Evolutionary conservation across 768 basidiomycete genomes (phyloP), one percentile per base, ranked within the genome.

Genomic region (Russula olivacea): DNA sequence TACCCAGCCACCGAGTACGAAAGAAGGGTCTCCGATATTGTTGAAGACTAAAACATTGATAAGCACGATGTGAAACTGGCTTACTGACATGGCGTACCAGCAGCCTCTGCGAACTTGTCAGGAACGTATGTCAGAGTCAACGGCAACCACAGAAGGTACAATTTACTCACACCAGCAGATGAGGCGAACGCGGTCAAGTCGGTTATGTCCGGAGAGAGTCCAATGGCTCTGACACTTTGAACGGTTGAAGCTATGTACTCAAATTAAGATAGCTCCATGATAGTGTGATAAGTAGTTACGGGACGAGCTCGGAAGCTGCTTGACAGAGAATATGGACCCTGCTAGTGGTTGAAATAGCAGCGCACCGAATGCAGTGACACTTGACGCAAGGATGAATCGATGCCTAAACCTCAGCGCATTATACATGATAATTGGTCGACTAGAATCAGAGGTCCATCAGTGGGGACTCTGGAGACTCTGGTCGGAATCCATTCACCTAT

Each of bases 311-410:
- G 70, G 49, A 40, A 69, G 65, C 45, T 73, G 64, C 51, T 59
- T 67, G 38, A 70, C 56, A 43, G 74, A 66, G 53, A 76, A 69
- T n/a, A 76, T 45, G 14, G 72, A 71, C 65, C 72, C 74, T 67
- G 87, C 81, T 4, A 89, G 71, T 4, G 87, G 84, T 68, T 87
- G 87, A 36, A 85, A 79, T 0, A 80, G 57, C 57, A 79, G 74
- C 11, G 80, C 76, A 30, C 72, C 68, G 12, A 81, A 36, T 0
- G 80, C 82, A 1, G 80, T 79, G 2, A 83, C 48, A 0, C 80
- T 72, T 4, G 87, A 88, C 70, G 79, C 68, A 60, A 80, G 73
- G 10, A 89, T 72, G 45, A 87, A 69, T 49, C 77, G 75, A 70
- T 88, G 86, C 64, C 76, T 82, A 65, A 82, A 80, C 54, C 73